Percentiles rank a stretch among this genome's conserved stretches.
Conservation (phyloP, 257 asterid species). For the Solanum virginianum region DNA sequence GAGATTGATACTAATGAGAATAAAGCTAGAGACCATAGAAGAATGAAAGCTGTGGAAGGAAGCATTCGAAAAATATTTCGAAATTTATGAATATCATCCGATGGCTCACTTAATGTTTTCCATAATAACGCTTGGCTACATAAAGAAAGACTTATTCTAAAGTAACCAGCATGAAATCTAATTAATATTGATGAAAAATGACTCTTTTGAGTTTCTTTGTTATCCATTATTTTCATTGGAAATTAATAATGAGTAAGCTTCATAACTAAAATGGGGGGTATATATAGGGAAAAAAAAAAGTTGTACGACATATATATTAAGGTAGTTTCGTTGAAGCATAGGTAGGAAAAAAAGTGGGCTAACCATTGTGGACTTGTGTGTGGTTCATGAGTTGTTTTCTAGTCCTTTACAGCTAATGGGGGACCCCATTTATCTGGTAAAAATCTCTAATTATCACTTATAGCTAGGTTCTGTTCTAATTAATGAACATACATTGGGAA, state of each 20-base stretch:
- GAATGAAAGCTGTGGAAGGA: slow-evolving; percentile 21
- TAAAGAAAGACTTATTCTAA: slow-evolving; percentile 28
- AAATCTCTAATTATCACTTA: neutral
- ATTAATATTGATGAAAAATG: slow-evolving; percentile 3
- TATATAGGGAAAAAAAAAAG: neutral
- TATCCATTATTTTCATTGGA: neutral
- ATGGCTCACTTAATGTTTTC: slow-evolving; percentile 21
- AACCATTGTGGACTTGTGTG: neutral
- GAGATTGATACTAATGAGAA: neutral
- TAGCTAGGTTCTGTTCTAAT: neutral
- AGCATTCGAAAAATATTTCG: slow-evolving; percentile 1
- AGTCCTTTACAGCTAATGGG: neutral
- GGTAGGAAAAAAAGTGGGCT: neutral
- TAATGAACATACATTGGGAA: neutral
- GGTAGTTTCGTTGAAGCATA: neutral
- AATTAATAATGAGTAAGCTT: neutral
- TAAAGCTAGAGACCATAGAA: slow-evolving; percentile 23
- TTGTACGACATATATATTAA: neutral
- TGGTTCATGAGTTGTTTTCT: neutral
- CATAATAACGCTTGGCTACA: slow-evolving; percentile 37
- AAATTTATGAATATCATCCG: neutral
- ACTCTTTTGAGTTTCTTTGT: neutral
- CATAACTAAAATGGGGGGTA: neutral
- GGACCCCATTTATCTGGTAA: neutral
- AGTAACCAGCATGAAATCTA: slow-evolving; percentile 33